Evolutionary conservation across 495 filamentous ascomycete genomes (phyloP).

Genomic region (Aspergillus olivimuriae): DNA sequence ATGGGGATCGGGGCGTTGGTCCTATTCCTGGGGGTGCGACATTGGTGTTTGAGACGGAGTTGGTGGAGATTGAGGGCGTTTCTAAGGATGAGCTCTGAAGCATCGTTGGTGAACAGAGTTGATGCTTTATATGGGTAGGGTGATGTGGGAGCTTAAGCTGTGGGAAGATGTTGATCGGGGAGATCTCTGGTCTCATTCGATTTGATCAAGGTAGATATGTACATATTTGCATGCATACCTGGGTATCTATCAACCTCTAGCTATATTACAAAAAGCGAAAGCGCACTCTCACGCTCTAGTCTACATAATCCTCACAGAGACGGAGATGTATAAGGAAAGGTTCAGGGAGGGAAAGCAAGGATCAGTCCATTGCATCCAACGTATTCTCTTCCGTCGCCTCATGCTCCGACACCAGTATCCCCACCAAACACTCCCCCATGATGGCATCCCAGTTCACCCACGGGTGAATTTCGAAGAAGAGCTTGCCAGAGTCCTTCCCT

Average conservation of each 20-base stretch:
- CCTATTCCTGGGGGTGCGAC: conserved; percentile 75
- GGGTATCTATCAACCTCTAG: conserved; percentile 4
- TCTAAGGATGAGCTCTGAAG: conserved; percentile 50
- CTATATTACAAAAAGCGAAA: conserved; percentile 1
- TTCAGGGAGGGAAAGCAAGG: background rate
- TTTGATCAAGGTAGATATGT: no score
- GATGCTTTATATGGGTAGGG: no score
- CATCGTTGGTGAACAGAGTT: background rate
- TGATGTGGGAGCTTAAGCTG: background rate
- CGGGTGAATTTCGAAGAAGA: conserved; percentile 90
- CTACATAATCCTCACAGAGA: no score
- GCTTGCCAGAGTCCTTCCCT: conserved; percentile 58
- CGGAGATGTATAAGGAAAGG: no score
- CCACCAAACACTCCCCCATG: conserved; percentile 77
- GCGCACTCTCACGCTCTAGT: background rate
- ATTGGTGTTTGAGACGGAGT: conserved; percentile 87
- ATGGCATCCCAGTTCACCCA: conserved; percentile 99
- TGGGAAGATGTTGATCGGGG: no score
- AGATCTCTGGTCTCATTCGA: no score
- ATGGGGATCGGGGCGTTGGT: conserved; percentile 68
- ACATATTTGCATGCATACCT: background rate
- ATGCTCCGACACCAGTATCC: conserved; percentile 75
- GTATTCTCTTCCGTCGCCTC: conserved; percentile 43
- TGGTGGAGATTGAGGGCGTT: conserved; percentile 82
- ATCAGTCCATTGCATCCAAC: conserved; percentile 69